phyloP scores from a whole-genome alignment of 2,329 filamentous ascomycete species.

The Cryphonectria japonica region DNA sequence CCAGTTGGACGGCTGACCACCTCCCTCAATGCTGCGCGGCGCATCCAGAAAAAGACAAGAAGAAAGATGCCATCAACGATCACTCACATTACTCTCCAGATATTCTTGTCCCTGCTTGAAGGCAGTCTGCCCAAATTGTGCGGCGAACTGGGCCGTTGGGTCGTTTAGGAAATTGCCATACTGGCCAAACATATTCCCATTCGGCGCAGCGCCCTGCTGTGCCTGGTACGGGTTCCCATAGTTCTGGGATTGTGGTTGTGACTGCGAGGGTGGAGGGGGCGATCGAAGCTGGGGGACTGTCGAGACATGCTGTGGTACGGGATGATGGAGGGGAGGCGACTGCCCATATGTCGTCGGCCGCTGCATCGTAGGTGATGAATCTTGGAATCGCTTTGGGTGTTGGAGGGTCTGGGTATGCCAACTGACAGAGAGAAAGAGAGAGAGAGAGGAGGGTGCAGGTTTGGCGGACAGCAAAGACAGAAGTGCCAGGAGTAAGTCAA shows the following conservation, averaged over 20 bases:
- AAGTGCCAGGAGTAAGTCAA: neutral
- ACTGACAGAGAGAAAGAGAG: neutral
- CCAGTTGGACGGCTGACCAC: neutral
- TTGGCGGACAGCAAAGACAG: neutral
- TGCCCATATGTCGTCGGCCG: constrained; percentile 77
- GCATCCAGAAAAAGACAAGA: too few relatives aligned
- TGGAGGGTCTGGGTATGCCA: neutral
- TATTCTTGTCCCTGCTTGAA: constrained; percentile 92
- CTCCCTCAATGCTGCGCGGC: neutral
- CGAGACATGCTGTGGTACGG: constrained; percentile 96
- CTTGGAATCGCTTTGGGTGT: neutral
- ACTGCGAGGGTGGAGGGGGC: constrained; percentile 77
- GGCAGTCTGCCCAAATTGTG: constrained; percentile 90
- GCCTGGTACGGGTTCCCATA: constrained; percentile 74
- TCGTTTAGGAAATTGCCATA: constrained; percentile 97
- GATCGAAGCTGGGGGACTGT: constrained; percentile 96
- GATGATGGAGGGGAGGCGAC: constrained; percentile 93
- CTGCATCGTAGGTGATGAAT: constrained; percentile 69
- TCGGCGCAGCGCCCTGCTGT: constrained; percentile 56
- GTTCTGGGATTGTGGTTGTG: constrained; percentile 68
- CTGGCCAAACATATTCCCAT: constrained; percentile 64
- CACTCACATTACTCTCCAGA: constrained; percentile 86
- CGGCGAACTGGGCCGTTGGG: constrained; percentile 90
- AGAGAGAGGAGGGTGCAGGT: neutral
- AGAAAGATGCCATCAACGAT: neutral